Evolutionary conservation across 768 basidiomycete genomes (phyloP), one percentile per base, ranked within the genome.

Genomic region (Lactarius tabidus): DNA sequence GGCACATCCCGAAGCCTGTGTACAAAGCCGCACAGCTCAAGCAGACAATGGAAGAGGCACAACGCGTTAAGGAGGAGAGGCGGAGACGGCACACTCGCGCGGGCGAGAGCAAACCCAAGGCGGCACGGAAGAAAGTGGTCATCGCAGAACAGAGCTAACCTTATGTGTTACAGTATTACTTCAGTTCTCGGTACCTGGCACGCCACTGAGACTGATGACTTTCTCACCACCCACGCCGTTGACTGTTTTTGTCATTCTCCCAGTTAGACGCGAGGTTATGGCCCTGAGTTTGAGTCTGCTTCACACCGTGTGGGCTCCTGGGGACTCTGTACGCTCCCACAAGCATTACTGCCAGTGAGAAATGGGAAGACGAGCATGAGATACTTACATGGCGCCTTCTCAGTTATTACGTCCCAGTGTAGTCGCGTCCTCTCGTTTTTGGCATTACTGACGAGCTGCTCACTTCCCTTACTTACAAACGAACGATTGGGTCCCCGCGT

Each of bases 1-100:
- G 95, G 28, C 91, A 95, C 77, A 76, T 98, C 26, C 96, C 95
- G 15, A 92, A 91, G 72, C 84, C 93, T n/a, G 90, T 98, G 38
- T 84, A 96, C 76, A 89, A 91, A 71, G 91, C 95, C 1, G 79
- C 84, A 45, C 86, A 89, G 72, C 88, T 97, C 79, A 95, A 97
- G 77, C 82, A 86, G 64, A 93, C 93, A 51, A 98, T 98, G 95
- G 75, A 96, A 73, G 95, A 95, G 35, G 88, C 94, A 4, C 80
- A 81, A 51, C 84, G 89, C 63, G 91, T 90, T 82, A 98, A 97
- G 78, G 95, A 99, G 72, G 95, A 98, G 74, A 84, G 95, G 69
- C 81, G 96, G 68, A 80, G 95, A 74, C 89, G 88, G 72, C 96
- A 98, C 74, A 90, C 95, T 8, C 82, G 93, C 31, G 86, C 85